Evolutionary conservation across 768 basidiomycete species (phyloP).

Genomic region (Pleurotus sapidus): DNA sequence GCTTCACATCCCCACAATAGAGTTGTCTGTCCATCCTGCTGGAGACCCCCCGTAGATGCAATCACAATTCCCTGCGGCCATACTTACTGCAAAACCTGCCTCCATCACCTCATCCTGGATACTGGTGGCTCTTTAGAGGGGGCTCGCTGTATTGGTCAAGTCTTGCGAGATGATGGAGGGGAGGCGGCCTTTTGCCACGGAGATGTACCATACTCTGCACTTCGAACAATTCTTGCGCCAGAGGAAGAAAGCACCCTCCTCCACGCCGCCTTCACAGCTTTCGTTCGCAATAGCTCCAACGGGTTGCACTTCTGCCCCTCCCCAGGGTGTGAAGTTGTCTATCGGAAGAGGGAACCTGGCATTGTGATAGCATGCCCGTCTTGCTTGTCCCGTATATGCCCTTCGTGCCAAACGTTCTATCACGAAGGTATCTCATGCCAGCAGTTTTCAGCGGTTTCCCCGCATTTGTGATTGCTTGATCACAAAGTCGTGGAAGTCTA

Average conservation of each 20-base stretch:
- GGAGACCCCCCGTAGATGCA: slow-evolving; percentile 26
- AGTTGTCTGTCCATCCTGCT: slow-evolving; percentile 38
- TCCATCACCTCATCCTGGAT: slow-evolving; percentile 39
- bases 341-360: slow-evolving; percentile 37
- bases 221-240: slow-evolving; percentile 35
- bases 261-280: slow-evolving; percentile 36
- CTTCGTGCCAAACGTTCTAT: slow-evolving; percentile 48
- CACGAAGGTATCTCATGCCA: slow-evolving; percentile 14
- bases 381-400: slow-evolving; percentile 68
- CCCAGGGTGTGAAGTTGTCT: slow-evolving; percentile 45
- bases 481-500: too few relatives aligned
- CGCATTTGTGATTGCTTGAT: background rate
- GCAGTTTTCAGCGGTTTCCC: background rate
- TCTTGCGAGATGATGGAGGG: background rate
- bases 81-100: slow-evolving; percentile 47
- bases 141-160: background rate
- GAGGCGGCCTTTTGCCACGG: slow-evolving; percentile 23
- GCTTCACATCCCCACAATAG: background rate
- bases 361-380: slow-evolving; percentile 66
- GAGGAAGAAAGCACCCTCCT: slow-evolving; percentile 38
- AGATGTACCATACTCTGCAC: slow-evolving; percentile 34
- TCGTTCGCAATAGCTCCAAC: slow-evolving; percentile 35
- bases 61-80: slow-evolving; percentile 46
- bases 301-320: slow-evolving; percentile 56
- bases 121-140: slow-evolving; percentile 21